Evolutionary conservation across 345 rosid genomes (phyloP), one percentile per base, ranked within the genome.

Genomic region (Aquilaria sinensis): DNA sequence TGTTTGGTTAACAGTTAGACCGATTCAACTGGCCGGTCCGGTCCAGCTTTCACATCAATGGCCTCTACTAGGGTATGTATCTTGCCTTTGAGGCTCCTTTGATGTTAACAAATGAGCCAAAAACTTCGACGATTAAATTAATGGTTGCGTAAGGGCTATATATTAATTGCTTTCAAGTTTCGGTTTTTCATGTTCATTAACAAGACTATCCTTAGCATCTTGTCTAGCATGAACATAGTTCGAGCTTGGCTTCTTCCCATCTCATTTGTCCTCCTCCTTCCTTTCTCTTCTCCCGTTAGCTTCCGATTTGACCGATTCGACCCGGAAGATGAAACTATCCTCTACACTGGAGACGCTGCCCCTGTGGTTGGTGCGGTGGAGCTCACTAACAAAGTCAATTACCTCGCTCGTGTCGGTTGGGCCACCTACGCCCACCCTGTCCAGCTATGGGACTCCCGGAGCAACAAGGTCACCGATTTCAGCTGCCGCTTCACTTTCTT

Each of bases 261-360:
- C 65, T 23, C 23, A 64, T 29, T 63, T 33, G 51, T 47, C 1
- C 47, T 68, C 15, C 9, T 32, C 32, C 30, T 69, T 63, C 73
- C 47, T 3, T 31, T 31, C 9, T 51, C 32, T 2, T 12, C 10
- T 66, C 56, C 81, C 29, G 4, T 79, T 23, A 45, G 60, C 30
- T 82, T 82, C 60, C 48, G 57, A 15, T 52, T 55, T 47, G 0
- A 71, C n/a, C 48, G 65, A 2, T 79, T 82, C 13, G 68, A 66
- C 49, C 56, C 50, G 1, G 31, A 34, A 1, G 46, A 50, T 29
- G 61, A 48, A 10, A 46, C 29, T 64, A n/a, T 79, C 2, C n/a
- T 58, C 15, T 75, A 74, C 41, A 66, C 72, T 31, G 81, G 83
- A 11, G 83, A 75, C 13, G 81, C 75, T 2, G 48, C 15, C 9